These are phyloP conservation scores for Fomitopsis pulvina DNA, from an alignment of 768 basidiomycete species.

Conservation along the genomic window DNA sequence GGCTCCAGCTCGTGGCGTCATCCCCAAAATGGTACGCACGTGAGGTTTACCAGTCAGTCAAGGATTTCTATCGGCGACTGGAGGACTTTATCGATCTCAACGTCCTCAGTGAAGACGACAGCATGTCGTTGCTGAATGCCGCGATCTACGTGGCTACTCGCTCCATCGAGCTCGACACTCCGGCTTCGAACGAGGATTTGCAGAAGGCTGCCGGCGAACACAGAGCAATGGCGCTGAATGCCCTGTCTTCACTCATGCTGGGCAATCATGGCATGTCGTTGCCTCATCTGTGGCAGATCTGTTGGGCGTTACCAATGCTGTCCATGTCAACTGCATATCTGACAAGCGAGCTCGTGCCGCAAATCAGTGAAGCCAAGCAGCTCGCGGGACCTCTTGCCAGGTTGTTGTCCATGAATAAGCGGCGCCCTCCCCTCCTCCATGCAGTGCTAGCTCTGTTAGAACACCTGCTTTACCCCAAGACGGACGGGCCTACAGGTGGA, in stretches of 20 bases:
- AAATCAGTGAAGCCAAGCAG: neutral
- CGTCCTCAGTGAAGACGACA: neutral
- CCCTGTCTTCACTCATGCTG: neutral
- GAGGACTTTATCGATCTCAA: neutral
- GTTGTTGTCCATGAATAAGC: neutral
- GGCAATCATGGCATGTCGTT: neutral
- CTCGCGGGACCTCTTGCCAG: neutral
- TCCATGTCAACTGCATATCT: neutral
- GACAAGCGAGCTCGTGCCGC: neutral
- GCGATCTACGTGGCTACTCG: neutral
- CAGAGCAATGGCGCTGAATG: neutral
- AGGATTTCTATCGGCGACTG: neutral
- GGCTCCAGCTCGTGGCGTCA: neutral
- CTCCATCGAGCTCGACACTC: neutral
- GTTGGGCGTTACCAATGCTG: neutral
- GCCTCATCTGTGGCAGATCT: neutral
- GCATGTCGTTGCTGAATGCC: neutral
- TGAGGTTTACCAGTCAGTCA: neutral
- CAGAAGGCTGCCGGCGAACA: neutral
- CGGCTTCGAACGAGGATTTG: neutral
- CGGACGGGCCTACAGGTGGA: neutral
- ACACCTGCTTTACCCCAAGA: neutral
- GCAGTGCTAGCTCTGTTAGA: neutral
- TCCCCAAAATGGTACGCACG: neutral
- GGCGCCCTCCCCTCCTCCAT: neutral